phyloP scores from a whole-genome alignment of 345 rosid species.

The Citrus glauca region DNA sequence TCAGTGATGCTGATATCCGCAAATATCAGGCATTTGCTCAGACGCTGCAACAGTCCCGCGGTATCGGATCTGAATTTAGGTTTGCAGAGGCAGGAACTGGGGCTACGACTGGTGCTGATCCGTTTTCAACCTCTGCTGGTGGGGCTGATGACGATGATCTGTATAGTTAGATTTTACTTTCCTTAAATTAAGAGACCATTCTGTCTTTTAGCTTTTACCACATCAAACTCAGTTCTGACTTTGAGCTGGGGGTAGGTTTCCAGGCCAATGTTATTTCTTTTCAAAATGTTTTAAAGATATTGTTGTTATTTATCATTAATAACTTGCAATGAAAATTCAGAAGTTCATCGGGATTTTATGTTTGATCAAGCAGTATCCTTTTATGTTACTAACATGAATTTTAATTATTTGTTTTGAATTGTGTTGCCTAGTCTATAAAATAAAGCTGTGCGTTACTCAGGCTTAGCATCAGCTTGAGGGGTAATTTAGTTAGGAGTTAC shows the following conservation, averaged over 20 bases:
- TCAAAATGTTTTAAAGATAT: background rate
- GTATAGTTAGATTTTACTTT: slow-evolving; percentile 27
- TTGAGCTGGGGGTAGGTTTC: background rate
- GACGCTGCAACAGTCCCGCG: slow-evolving; percentile 48
- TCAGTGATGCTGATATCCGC: slow-evolving; percentile 43
- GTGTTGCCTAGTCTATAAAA: too few species aligned
- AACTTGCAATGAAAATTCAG: background rate
- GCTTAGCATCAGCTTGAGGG: too few species aligned
- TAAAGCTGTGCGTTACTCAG: too few species aligned
- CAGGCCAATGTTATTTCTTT: background rate
- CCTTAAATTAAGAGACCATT: background rate
- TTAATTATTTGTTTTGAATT: background rate
- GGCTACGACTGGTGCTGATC: slow-evolving; percentile 27
- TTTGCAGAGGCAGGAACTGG: slow-evolving; percentile 22
- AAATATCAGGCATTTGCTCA: slow-evolving; percentile 44
- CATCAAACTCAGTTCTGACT: background rate
- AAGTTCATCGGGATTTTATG: background rate
- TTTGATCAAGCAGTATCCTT: background rate
- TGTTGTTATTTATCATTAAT: background rate
- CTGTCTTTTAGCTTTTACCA: background rate
- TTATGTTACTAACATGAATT: background rate
- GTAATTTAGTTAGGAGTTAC: too few species aligned
- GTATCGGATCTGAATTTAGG: slow-evolving; percentile 42
- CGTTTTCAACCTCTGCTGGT: slow-evolving; percentile 31
- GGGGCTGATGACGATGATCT: slow-evolving; percentile 41